Base-by-base conservation (phyloP, 371 early-diverging fungal genomes). In the Mucor sp. region DNA sequence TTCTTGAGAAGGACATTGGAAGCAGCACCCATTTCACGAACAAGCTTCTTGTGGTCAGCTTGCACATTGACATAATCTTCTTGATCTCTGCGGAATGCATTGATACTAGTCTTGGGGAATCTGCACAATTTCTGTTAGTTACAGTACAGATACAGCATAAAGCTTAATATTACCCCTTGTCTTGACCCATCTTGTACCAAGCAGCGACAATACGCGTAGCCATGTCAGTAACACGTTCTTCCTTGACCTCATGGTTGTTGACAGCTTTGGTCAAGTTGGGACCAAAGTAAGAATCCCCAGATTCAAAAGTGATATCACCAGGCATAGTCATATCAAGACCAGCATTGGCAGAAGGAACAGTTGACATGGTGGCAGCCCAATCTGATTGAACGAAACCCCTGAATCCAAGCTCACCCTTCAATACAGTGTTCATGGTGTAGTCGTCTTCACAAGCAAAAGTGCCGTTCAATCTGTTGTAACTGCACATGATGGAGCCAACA, bases 291-390 rank as follows among this genome's bases (percentile, higher is more conserved):
- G 71, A 62, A 27, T 19, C 55, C 9, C 53, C 64, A 41, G 72
- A 70, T 9, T 56, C 61, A 21, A 72, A 68, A 19, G 63, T 70
- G 28, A 75, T 70, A 58, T 79, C 79, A 66, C 73, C 77, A 48
- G 89, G 87, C 89, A 89, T 88, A 9, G 77, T 79, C 83, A 88
- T 79, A 74, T 87, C 90, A 53, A 85, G 66, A 15, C 89, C 86
- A 43, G 68, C 72, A 50, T 81, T 78, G 1, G 74, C 87, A 28
- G 81, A 60, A 11, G 61, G 58, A 0, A 53, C 62, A 19, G 78
- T 75, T 32, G 77, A 75, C 23, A 55, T 57, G 23, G 76, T 76
- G 19, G 74, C 81, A 6, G 41, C 25, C 79, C 81, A 83, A 35
- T 83, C 83, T 44, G 72, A 70, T 67, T 73, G 71, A 9, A 81